Base-by-base conservation (phyloP, 768 basidiomycete species). In the Leccinum ochraceum region DNA sequence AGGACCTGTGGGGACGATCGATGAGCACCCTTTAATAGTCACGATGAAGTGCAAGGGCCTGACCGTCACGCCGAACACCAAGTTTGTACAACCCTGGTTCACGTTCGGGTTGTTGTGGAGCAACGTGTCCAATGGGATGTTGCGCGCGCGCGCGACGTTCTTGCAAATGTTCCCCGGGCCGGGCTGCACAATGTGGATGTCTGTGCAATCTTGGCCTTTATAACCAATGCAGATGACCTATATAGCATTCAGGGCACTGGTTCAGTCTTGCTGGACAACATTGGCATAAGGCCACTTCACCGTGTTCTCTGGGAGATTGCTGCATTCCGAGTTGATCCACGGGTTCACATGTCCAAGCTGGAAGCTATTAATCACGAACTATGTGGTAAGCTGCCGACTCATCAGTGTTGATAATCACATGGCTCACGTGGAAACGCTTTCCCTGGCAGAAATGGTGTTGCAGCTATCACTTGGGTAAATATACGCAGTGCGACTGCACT, bases 321-420 rank as follows among this genome's bases (percentile, higher is more conserved):
- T 34, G 6, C 34, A 34, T 13, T 1, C 1, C 34, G 34, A 4
- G 13, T 34, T 13, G 34, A 34, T 34, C 34, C 34, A 34, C 90
- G 90, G 42, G n/a, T 84, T 86, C 61, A 83, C 81, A 42, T 76
- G 58, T 24, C 81, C 80, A 60, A 90, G 81, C 71, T 90, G 88
- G 75, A 78, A 86, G 0, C 84, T 85, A 60, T 53, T 37, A 11
- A 13, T 48, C 6, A 22, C 20, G 20, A 32, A 7, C 2, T 4
- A 13, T 22, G 14, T 4, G 34, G 28, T 59, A 6, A 60, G 57
- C 56, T 11, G 22, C 8, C 30, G 17, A 57, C 13, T 42, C 42
- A 44, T 44, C 37, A 17, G 16, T 4, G n/a, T n/a, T n/a, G 2
- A 16, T n/a, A n/a, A n/a, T 44, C n/a, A n/a, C 42, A n/a, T 44